A percentile compares a stretch with the other conserved stretches of the same genome.
Conservation (phyloP, 257 asterid species). For the Buddleja alternifolia region DNA sequence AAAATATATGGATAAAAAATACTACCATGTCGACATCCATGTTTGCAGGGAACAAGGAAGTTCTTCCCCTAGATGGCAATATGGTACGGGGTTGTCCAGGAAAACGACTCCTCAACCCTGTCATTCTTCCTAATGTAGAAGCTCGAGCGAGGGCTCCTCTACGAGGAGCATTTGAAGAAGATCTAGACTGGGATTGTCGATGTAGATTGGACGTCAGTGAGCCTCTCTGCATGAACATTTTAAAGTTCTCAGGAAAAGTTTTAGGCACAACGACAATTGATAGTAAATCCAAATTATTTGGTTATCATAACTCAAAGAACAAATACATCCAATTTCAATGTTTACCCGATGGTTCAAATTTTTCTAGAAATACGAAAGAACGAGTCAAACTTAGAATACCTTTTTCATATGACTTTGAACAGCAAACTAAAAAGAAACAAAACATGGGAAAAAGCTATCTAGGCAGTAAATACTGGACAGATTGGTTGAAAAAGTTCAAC, state of each 20-base stretch:
- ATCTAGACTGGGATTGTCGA: slow-evolving; percentile 51
- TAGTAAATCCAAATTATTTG: slow-evolving; percentile 9
- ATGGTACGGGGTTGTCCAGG: slow-evolving; percentile 69
- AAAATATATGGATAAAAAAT: slow-evolving; percentile 21
- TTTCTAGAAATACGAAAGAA: slow-evolving; percentile 9
- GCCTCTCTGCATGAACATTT: slow-evolving; percentile 53
- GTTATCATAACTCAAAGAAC: slow-evolving; percentile 12
- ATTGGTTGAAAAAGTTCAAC: not conserved
- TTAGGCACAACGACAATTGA: slow-evolving; percentile 2
- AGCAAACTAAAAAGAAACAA: not conserved
- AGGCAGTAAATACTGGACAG: not conserved
- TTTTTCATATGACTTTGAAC: not conserved
- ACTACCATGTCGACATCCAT: slow-evolving; percentile 87
- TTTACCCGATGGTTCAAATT: not conserved
- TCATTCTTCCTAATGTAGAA: slow-evolving; percentile 51
- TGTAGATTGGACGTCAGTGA: slow-evolving; percentile 37
- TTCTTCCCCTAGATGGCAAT: slow-evolving; percentile 47
- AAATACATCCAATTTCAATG: slow-evolving; percentile 14
- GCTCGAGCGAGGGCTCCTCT: slow-evolving; percentile 53
- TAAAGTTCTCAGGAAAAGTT: slow-evolving; percentile 21
- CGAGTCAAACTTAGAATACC: not conserved
- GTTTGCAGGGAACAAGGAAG: slow-evolving; percentile 65
- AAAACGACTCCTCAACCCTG: slow-evolving; percentile 72
- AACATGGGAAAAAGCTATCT: not conserved
- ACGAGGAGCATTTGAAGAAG: slow-evolving; percentile 45